Evolutionary conservation across 2,329 filamentous ascomycete species (phyloP).

Genomic region (Colletotrichum sidae): DNA sequence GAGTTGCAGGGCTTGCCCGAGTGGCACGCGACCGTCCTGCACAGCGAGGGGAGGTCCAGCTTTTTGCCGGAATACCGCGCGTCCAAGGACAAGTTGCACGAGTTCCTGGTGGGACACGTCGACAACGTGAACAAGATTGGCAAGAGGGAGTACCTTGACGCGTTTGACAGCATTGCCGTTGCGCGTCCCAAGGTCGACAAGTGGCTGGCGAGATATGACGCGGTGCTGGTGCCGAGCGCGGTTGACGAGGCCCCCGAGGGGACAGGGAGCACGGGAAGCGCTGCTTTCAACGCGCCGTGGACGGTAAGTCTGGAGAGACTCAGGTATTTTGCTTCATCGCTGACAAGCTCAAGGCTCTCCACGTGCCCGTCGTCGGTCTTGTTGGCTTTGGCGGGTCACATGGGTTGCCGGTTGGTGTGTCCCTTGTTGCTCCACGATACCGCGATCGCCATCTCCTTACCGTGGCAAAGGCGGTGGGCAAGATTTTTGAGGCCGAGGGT

Average conservation of each 20-base stretch:
- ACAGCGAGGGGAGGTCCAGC: slow-evolving; percentile 62
- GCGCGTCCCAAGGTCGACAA: slow-evolving; percentile 63
- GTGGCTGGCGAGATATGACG: slow-evolving; percentile 60
- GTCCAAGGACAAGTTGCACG: slow-evolving; percentile 59
- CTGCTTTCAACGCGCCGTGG: slow-evolving; percentile 63
- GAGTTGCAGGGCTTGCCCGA: slow-evolving; percentile 60
- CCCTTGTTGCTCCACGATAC: slow-evolving; percentile 61
- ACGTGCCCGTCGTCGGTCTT: slow-evolving; percentile 73
- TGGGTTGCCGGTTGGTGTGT: slow-evolving; percentile 70
- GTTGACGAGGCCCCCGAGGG: slow-evolving; percentile 68
- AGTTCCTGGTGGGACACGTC: slow-evolving; percentile 60
- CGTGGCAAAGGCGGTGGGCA: slow-evolving; percentile 52
- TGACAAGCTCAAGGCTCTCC: slow-evolving; percentile 58
- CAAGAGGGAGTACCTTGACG: slow-evolving; percentile 60
- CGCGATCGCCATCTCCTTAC: slow-evolving; percentile 57
- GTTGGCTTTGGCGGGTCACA: slow-evolving; percentile 67
- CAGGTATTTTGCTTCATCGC: slow-evolving; percentile 23
- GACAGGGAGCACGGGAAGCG: slow-evolving; percentile 62
- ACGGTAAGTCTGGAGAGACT: slow-evolving; percentile 54
- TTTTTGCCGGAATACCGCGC: slow-evolving; percentile 66
- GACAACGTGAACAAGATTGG: slow-evolving; percentile 58
- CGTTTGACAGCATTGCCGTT: slow-evolving; percentile 63
- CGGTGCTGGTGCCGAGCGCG: slow-evolving; percentile 67
- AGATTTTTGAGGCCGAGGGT: slow-evolving; percentile 48
- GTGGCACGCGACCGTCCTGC: slow-evolving; percentile 65